Conservation (phyloP, 805 yeast genomes). For the Kuraishia cidri region DNA sequence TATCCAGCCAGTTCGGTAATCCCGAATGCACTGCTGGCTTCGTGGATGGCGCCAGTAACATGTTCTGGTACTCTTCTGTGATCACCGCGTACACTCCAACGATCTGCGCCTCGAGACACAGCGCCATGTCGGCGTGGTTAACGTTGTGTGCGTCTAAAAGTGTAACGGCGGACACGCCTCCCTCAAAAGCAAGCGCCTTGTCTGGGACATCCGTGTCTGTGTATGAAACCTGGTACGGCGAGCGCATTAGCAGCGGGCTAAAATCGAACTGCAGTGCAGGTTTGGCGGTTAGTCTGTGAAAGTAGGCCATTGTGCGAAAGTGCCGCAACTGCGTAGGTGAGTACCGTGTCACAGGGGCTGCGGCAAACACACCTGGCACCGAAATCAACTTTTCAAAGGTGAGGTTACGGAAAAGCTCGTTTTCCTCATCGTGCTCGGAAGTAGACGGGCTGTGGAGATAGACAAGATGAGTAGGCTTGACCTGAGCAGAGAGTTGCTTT, state of each 20-base stretch:
- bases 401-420: constrained; percentile 18
- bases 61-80: constrained; percentile 10
- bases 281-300: constrained; percentile 33
- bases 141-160: constrained; percentile 24
- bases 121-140: constrained; percentile 20
- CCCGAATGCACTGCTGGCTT: constrained; percentile 14
- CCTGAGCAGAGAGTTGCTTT: constrained; percentile 29
- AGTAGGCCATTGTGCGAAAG: constrained; percentile 40
- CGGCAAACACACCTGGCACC: constrained; percentile 24
- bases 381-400: constrained; percentile 13
- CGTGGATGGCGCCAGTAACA: constrained; percentile 11
- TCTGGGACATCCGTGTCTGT: constrained; percentile 9
- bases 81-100: constrained; percentile 27
- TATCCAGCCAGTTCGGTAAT: constrained; percentile 15
- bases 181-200: constrained; percentile 5
- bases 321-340: constrained; percentile 44
- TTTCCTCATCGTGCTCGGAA: constrained; percentile 20
- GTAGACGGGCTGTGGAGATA: constrained; percentile 28
- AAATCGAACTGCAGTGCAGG: constrained; percentile 23
- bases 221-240: constrained; percentile 33
- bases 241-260: constrained; percentile 25
- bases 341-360: constrained; percentile 19
- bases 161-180: constrained; percentile 26
- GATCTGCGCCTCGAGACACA: constrained; percentile 29
- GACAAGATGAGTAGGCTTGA: constrained; percentile 49